These are phyloP conservation scores for Discostella stelligeroides DNA, from an alignment of 108 stramenopile genomes.

Conservation along the genomic window DNA sequence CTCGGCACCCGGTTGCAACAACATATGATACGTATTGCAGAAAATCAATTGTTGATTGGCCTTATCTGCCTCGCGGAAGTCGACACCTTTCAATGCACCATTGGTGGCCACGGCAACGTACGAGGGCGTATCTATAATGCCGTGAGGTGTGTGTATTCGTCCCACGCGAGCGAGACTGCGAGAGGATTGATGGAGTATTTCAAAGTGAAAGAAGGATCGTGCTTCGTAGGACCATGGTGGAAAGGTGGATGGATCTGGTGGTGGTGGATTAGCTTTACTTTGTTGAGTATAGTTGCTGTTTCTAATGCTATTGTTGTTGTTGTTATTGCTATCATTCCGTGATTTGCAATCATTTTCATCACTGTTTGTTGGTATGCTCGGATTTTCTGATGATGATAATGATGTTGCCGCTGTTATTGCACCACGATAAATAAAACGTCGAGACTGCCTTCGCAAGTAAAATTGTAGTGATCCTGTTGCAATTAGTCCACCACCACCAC, in stretches of 20 bases:
- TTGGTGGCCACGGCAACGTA: constrained; percentile 96
- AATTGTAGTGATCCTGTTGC: too few species aligned
- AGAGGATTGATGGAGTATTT: constrained; percentile 80
- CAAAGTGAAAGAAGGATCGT: constrained; percentile 77
- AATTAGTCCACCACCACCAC: too few species aligned
- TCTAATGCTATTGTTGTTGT: too few species aligned
- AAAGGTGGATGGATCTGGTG: constrained; percentile 69
- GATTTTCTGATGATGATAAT: too few species aligned
- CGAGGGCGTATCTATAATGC: constrained; percentile 81
- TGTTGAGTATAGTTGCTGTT: too few species aligned
- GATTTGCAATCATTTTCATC: too few species aligned
- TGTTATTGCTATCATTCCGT: too few species aligned
- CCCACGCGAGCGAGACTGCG: constrained; percentile 86
- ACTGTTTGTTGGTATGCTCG: too few species aligned
- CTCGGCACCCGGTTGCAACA: constrained; percentile 90
- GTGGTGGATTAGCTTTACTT: constrained; percentile 11
- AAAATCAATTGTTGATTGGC: constrained; percentile 87
- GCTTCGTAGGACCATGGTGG: constrained; percentile 81
- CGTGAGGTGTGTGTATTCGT: constrained; percentile 76
- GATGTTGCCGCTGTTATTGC: too few species aligned
- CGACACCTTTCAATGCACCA: constrained; percentile 86
- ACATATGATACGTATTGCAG: constrained; percentile 93
- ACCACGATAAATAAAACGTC: too few species aligned
- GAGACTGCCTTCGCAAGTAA: too few species aligned
- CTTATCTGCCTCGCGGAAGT: constrained; percentile 74